Base-by-base conservation (phyloP, 1,284 basidiomycete genomes). In the Ganoderma multipileum region DNA sequence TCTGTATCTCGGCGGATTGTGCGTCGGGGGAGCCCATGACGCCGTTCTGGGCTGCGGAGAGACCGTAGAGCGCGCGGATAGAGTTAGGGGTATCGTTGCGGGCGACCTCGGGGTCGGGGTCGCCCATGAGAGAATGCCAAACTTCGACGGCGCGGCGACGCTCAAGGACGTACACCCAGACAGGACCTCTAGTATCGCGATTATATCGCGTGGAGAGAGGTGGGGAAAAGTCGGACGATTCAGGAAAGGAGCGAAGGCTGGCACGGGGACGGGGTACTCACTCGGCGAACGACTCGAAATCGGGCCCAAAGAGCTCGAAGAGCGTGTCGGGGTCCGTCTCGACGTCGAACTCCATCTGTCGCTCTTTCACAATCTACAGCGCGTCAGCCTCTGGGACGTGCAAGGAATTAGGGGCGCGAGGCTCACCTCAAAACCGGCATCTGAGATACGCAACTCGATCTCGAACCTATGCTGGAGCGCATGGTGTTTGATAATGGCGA, bases 121-220 rank as follows among this genome's bases (percentile, higher is more conserved):
- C 80, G 66, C 91, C 90, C 86, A 94, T 92, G 74, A 95, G 86
- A 6, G 90, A 87, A 61, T 87, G 82, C 86, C 90, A 91, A 64
- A 93, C 90, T 78, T 93, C 88, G 57, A 94, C 89, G 18, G 93
- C 91, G 55, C 90, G 87, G 62, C 90, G 84, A 54, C 92, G 87
- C 77, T 94, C 93, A 69, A 95, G 89, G 55, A 95, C 91, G 79
- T 94, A 95, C 28, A 95, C 92, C 92, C 93, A 94, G 33, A 94
- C 92, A 23, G 93, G 91, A 67, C 91, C 93, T 74, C 92, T 94
- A 70, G 58, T 47, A 33, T 55, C 52, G 52, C 52, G 52, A 33
- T 33, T 55, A 55, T 54, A 54, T 33, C 28, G 52, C 28, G 38
- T 36, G 33, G 23, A 14, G 39, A 59, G 55, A 41, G 39, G 20